phyloP scores from a whole-genome alignment of 345 rosid genomes.

The Turnera subulata region DNA sequence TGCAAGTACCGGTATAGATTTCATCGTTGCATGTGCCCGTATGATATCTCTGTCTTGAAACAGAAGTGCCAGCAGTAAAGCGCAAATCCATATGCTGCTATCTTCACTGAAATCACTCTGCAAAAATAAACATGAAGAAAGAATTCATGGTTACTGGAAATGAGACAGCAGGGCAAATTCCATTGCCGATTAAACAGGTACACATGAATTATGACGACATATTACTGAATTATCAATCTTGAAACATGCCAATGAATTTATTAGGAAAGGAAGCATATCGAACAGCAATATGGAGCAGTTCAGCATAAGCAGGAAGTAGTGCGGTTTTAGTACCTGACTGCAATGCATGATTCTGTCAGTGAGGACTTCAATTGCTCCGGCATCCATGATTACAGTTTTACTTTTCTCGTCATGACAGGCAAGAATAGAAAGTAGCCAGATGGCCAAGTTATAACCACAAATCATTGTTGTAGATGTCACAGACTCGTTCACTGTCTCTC shows the following conservation, averaged over 20 bases:
- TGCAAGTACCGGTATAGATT: constrained; percentile 80
- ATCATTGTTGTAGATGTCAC: constrained; percentile 47
- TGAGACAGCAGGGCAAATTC: background rate
- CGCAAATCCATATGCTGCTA: constrained; percentile 88
- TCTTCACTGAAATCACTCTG: constrained; percentile 91
- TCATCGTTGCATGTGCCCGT: constrained; percentile 82
- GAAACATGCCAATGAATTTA: background rate
- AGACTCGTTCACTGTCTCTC: constrained; percentile 46
- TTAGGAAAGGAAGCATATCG: background rate
- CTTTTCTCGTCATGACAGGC: constrained; percentile 85
- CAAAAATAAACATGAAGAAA: constrained; percentile 22
- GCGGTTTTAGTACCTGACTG: constrained; percentile 52
- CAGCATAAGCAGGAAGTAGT: too few relatives aligned
- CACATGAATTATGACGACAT: background rate
- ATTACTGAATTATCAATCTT: background rate
- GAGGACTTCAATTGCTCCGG: constrained; percentile 87
- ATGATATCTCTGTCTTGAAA: constrained; percentile 98
- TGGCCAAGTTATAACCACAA: constrained; percentile 71
- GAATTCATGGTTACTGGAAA: constrained; percentile 13
- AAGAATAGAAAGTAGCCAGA: constrained; percentile 88
- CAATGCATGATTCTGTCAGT: constrained; percentile 69
- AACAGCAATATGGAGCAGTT: background rate
- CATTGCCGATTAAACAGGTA: background rate
- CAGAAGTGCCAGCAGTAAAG: constrained; percentile 83
- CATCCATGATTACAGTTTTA: constrained; percentile 75